Conservation (phyloP, 2,329 filamentous ascomycete species). For the Xylaria sp. region DNA sequence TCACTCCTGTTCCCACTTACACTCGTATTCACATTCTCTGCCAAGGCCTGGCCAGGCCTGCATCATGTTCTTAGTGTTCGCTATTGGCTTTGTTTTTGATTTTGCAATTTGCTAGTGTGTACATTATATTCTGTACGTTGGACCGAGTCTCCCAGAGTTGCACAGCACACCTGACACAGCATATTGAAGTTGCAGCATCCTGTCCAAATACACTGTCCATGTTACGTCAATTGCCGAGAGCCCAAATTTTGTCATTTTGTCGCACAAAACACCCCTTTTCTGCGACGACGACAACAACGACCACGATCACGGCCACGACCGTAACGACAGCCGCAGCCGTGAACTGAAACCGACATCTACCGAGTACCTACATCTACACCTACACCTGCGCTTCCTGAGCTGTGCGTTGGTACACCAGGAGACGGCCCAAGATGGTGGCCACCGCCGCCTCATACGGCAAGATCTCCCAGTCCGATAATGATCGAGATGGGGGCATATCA, state of each 20-base stretch:
- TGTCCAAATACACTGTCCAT: slow-evolving; percentile 24
- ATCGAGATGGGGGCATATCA: slow-evolving; percentile 42
- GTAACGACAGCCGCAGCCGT: background rate
- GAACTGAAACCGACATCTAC: slow-evolving; percentile 5
- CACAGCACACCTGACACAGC: slow-evolving; percentile 26
- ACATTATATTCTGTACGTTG: background rate
- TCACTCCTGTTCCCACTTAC: background rate
- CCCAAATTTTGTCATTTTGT: slow-evolving; percentile 25
- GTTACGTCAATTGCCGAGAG: slow-evolving; percentile 33
- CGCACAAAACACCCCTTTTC: slow-evolving; percentile 26
- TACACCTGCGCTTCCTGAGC: background rate
- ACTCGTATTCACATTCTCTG: slow-evolving; percentile 21
- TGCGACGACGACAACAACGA: slow-evolving; percentile 11
- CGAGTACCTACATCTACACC: background rate
- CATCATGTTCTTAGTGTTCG: slow-evolving; percentile 8
- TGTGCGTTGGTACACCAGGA: slow-evolving; percentile 6
- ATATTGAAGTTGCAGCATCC: slow-evolving; percentile 25
- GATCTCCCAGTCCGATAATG: slow-evolving; percentile 43
- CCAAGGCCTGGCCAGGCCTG: slow-evolving; percentile 20
- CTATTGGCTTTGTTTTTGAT: slow-evolving; percentile 7
- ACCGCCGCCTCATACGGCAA: slow-evolving; percentile 42
- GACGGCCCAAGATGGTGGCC: slow-evolving; percentile 40
- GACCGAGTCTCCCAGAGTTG: slow-evolving; percentile 9
- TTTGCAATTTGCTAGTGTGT: slow-evolving; percentile 5
- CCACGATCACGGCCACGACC: background rate